Evolutionary conservation across 345 rosid species (phyloP), one percentile per base, ranked within the genome.

Genomic region (Lumnitzera littorea): DNA sequence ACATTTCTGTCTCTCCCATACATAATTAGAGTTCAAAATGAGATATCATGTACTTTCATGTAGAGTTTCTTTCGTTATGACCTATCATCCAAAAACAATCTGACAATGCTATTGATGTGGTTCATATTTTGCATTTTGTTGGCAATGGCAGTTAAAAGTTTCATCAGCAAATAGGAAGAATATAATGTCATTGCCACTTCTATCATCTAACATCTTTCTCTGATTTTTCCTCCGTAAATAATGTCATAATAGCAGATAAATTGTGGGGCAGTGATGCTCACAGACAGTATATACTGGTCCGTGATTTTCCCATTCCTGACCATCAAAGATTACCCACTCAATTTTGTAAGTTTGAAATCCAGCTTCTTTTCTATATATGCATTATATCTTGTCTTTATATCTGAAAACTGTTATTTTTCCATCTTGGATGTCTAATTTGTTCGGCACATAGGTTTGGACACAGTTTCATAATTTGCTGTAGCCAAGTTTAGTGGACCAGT

Each of bases 251-350:
- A 49, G 72, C 77, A 86, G 91, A 74, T 70, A 58, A 70, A 60
- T 68, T 85, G 82, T 29, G 91, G 87, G 68, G 87, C 88, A 24
- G 84, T 79, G 50, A 76, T 76, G 78, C 82, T 86, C 24, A 89
- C 88, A 16, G 91, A 86, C 65, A 64, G 72, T 57, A 60, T 82
- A 17, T 89, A 79, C 74, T 89, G 96, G 92, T 43, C 55, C 16
- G 65, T 84, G 62, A 82, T 89, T 73, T 86, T 80, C 63, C 91
- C 89, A 0, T 84, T 76, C 70, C 78, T 86, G 63, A 74, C 82
- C 63, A 67, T 82, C 66, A 64, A 65, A 46, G 88, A 82, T 67
- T 78, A 71, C 41, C 41, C 65, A 13, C 65, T 80, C 64, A 70
- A 75, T 79, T 80, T 82, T 5, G 87, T 84, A 75, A 86, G 91